phyloP scores from a whole-genome alignment of 2,329 filamentous ascomycete genomes.

The Helminthosporium solani region DNA sequence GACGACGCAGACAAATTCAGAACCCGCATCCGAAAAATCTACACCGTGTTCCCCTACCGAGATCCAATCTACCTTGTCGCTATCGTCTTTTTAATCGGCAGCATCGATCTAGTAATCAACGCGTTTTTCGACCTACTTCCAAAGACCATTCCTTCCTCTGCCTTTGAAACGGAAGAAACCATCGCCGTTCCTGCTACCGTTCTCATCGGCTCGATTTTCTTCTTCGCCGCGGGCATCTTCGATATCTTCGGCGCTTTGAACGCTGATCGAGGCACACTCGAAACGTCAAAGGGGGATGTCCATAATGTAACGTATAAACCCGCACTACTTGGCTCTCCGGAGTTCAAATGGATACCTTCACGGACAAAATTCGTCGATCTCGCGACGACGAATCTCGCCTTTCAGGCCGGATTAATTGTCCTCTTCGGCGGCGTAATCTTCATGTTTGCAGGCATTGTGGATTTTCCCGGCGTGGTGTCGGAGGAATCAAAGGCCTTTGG shows the following conservation, averaged over 20 bases:
- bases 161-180: slow-evolving; percentile 18
- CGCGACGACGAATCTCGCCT: slow-evolving; percentile 20
- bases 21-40: slow-evolving; percentile 17
- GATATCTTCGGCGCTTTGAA: slow-evolving; percentile 28
- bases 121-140: slow-evolving; percentile 30
- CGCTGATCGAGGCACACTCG: slow-evolving; percentile 20
- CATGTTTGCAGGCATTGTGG: slow-evolving; percentile 32
- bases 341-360: slow-evolving; percentile 29
- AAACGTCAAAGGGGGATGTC: slow-evolving; percentile 10
- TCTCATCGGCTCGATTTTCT: slow-evolving; percentile 27
- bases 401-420: slow-evolving; percentile 32
- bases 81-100: slow-evolving; percentile 25
- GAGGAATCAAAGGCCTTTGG: slow-evolving; percentile 16
- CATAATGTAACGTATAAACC: slow-evolving; percentile 20
- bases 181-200: slow-evolving; percentile 25
- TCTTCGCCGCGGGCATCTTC: slow-evolving; percentile 30
- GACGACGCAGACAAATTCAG: slow-evolving; percentile 6
- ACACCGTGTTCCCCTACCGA: slow-evolving; percentile 27
- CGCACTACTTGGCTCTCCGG: slow-evolving; percentile 22
- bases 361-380: slow-evolving; percentile 20
- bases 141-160: slow-evolving; percentile 4
- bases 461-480: slow-evolving; percentile 25
- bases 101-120: slow-evolving; percentile 27
- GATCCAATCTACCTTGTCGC: slow-evolving; percentile 34
- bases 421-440: slow-evolving; percentile 33